A percentile compares a stretch with the other conserved stretches of the same genome.
Evolutionary conservation across 2,329 filamentous ascomycete genomes (phyloP).

Genomic region (Calonectria pteridis): DNA sequence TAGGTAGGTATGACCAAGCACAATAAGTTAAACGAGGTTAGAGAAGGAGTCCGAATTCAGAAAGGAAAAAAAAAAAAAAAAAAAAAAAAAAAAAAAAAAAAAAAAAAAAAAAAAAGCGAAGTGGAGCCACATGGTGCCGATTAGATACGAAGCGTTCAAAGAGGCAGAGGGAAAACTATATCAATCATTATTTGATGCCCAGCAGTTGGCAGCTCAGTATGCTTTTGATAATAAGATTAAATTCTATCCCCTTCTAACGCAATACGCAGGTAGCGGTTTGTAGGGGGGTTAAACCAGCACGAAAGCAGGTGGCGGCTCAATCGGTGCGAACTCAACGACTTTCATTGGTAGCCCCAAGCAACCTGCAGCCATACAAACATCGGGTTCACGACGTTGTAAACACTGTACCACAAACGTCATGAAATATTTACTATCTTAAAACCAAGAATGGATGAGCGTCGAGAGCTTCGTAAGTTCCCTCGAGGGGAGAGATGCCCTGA

Average conservation of each 20-base stretch:
- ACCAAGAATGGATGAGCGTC: slow-evolving; percentile 54
- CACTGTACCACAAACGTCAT: not conserved
- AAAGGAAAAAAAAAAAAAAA: not conserved
- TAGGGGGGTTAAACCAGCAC: no score
- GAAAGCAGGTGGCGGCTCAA: not conserved
- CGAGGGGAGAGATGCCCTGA: slow-evolving; percentile 67
- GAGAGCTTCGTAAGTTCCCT: slow-evolving; percentile 64
- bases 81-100: not conserved
- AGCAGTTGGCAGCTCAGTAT: no score
- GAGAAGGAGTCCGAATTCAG: not conserved
- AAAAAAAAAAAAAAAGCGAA: not conserved
- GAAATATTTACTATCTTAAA: not conserved
- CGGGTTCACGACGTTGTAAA: not conserved
- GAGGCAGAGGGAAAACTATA: not conserved
- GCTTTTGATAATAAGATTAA: not conserved
- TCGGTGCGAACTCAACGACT: not conserved
- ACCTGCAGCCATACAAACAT: not conserved
- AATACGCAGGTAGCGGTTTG: no score
- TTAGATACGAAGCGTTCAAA: not conserved
- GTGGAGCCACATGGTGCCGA: not conserved
- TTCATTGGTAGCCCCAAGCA: not conserved
- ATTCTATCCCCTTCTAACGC: not conserved
- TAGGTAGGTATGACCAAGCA: not conserved
- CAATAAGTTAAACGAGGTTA: not conserved
- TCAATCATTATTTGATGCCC: not conserved